phyloP scores from a whole-genome alignment of 2,329 filamentous ascomycete species.

The Aspergillus sojae region DNA sequence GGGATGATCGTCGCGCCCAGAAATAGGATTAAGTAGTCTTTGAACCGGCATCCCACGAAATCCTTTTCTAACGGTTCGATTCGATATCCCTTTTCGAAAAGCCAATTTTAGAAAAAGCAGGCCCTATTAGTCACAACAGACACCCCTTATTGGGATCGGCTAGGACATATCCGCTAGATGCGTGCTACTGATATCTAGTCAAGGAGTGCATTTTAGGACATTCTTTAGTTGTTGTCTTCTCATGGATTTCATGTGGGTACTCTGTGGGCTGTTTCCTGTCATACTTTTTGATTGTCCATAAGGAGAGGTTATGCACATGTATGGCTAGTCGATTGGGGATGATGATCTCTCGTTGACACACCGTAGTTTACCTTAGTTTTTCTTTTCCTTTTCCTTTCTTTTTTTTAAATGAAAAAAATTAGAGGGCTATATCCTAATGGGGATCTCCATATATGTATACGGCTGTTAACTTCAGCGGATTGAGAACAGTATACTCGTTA shows the following conservation, averaged over 20 bases:
- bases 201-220: background rate
- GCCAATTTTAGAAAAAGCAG: background rate
- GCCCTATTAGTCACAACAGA: background rate
- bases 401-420: too few relatives aligned
- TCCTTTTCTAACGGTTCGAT: too few relatives aligned
- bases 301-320: background rate
- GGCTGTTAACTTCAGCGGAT: background rate
- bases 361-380: background rate
- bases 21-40: background rate
- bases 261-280: background rate
- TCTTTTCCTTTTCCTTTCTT: background rate
- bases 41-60: background rate
- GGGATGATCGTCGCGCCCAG: conserved; percentile 1
- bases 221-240: background rate
- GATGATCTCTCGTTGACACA: background rate
- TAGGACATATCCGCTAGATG: background rate
- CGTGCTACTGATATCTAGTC: background rate
- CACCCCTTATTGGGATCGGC: conserved; percentile 7
- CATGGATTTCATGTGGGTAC: background rate
- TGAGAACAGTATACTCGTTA: background rate
- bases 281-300: background rate
- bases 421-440: background rate
- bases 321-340: background rate
- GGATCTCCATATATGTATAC: background rate
- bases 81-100: background rate